A percentile compares a stretch with the other conserved stretches of the same genome.
These are phyloP conservation scores for Brassica incana DNA, from an alignment of 345 rosid genomes.

Conservation along the genomic window DNA sequence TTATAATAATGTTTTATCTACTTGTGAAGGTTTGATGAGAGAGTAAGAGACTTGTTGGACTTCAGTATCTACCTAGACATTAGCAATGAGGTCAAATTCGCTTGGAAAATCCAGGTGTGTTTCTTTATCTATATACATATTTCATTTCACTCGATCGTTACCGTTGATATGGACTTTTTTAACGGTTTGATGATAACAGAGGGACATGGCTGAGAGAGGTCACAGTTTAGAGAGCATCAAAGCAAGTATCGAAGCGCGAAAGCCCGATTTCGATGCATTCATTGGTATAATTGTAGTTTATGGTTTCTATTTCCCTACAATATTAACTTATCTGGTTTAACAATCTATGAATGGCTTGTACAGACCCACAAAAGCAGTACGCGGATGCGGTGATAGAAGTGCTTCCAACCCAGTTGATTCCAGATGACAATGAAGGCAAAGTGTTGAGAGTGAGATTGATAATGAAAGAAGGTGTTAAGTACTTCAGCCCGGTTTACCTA, in stretches of 20 bases:
- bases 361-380: constrained; percentile 95
- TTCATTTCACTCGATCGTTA: neutral
- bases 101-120: constrained; percentile 80
- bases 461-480: constrained; percentile 89
- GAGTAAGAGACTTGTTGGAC: constrained; percentile 86
- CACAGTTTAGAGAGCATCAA: constrained; percentile 98
- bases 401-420: constrained; percentile 81
- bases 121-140: neutral
- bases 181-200: constrained; percentile 47
- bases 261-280: constrained; percentile 93
- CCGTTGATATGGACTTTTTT: neutral
- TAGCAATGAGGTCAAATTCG: constrained; percentile 95
- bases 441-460: constrained; percentile 85
- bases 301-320: neutral
- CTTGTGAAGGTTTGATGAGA: constrained; percentile 68
- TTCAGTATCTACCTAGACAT: constrained; percentile 97
- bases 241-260: constrained; percentile 95
- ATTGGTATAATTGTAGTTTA: constrained; percentile 53
- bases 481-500: constrained; percentile 85
- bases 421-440: constrained; percentile 90
- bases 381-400: constrained; percentile 96
- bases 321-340: neutral
- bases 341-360: neutral
- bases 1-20: constrained; percentile 5
- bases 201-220: constrained; percentile 99